Evolutionary conservation across 2,329 filamentous ascomycete species (phyloP).

Genomic region (Conoideocrella luteorostrata): DNA sequence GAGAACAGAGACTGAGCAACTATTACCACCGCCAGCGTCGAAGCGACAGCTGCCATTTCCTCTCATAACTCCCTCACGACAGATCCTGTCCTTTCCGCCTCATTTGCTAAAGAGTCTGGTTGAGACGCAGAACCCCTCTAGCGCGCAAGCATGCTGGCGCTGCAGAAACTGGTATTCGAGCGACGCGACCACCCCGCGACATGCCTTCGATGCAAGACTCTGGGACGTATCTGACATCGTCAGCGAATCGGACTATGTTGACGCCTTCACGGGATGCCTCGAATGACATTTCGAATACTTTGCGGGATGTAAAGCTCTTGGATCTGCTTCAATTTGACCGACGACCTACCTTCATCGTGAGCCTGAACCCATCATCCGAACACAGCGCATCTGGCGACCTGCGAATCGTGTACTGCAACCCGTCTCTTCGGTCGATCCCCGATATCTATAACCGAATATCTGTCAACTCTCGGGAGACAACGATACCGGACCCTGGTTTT

Average conservation of each 20-base stretch:
- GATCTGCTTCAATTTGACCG: constrained; percentile 36
- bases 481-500: neutral
- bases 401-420: constrained; percentile 30
- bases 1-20: too few species aligned
- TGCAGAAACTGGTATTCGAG: too few species aligned
- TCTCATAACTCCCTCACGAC: too few species aligned
- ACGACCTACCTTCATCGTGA: constrained; percentile 34
- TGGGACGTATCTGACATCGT: neutral
- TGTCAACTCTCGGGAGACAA: neutral
- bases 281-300: neutral
- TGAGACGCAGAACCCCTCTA: too few species aligned
- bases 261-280: neutral
- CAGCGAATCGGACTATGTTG: neutral
- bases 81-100: too few species aligned
- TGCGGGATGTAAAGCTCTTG: constrained; percentile 26
- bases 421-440: constrained; percentile 9
- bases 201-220: constrained; percentile 1
- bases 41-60: too few species aligned
- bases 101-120: too few species aligned
- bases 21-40: too few species aligned
- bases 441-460: constrained; percentile 4
- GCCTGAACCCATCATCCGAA: constrained; percentile 11
- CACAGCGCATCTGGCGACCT: constrained; percentile 7
- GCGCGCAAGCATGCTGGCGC: too few species aligned
- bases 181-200: neutral